phyloP scores from a whole-genome alignment of 176 grass and related monocot genomes.

The Paspalum notatum region DNA sequence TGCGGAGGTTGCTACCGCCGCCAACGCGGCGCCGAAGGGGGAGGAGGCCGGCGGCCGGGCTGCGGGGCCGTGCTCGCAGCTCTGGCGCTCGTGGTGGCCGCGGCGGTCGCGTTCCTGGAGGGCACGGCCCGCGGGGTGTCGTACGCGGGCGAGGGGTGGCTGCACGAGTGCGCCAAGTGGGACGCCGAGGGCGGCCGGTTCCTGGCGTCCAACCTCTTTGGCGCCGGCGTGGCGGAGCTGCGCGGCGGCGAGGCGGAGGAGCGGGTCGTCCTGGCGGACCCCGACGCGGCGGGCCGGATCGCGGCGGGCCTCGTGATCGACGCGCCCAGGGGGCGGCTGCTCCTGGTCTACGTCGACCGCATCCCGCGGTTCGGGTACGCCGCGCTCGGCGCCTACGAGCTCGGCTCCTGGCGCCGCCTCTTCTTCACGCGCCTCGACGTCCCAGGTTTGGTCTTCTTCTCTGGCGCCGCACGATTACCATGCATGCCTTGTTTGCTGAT shows the following conservation, averaged over 20 bases:
- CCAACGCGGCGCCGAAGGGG: background rate
- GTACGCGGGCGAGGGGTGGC: conserved; percentile 60
- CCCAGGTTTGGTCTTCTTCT: conserved; percentile 63
- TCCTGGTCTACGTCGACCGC: conserved; percentile 70
- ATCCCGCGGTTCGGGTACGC: conserved; percentile 44
- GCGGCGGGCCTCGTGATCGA: conserved; percentile 69
- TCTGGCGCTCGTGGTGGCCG: conserved; percentile 54
- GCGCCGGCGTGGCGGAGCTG: conserved; percentile 65
- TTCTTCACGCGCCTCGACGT: conserved; percentile 77
- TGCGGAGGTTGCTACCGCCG: conserved; percentile 49
- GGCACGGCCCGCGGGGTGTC: conserved; percentile 53
- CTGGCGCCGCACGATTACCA: background rate
- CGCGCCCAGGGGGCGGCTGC: conserved; percentile 48
- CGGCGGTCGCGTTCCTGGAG: conserved; percentile 72
- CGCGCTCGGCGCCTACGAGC: conserved; percentile 81
- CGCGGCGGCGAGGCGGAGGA: conserved; percentile 44
- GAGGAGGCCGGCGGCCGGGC: background rate
- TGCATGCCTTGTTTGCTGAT: background rate
- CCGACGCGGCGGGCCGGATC: conserved; percentile 50
- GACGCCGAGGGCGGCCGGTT: conserved; percentile 62
- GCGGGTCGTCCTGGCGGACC: conserved; percentile 58
- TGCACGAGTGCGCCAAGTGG: conserved; percentile 98
- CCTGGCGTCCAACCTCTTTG: conserved; percentile 64
- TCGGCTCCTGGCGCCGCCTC: conserved; percentile 68
- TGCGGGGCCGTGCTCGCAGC: conserved; percentile 42